Evolutionary conservation across 2,329 filamentous ascomycete genomes (phyloP).

Genomic region (Cercospora canescens): DNA sequence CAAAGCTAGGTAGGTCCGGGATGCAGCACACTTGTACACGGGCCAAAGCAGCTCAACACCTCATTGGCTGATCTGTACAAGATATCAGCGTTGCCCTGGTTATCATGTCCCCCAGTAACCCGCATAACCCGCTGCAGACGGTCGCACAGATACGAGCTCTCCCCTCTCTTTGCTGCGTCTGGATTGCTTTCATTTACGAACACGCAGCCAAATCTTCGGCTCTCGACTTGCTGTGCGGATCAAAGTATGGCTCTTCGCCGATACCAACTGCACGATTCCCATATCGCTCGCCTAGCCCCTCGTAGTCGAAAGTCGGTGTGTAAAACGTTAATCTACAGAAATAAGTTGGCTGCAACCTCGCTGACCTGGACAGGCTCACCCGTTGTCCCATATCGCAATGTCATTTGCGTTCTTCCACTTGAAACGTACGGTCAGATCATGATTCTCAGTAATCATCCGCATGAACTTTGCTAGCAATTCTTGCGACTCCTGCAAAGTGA

Average conservation of each 20-base stretch:
- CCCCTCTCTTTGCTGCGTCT: no score
- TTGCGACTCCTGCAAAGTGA: conserved; percentile 36
- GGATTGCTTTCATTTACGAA: no score
- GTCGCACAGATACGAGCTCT: no score
- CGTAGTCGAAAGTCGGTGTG: conserved; percentile 64
- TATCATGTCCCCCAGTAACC: no score
- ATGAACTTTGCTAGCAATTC: conserved; percentile 29
- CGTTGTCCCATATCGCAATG: conserved; percentile 66
- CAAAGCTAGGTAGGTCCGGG: no score
- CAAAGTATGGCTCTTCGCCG: conserved; percentile 57
- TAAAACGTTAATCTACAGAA: conserved; percentile 54
- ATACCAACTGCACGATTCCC: conserved; percentile 57
- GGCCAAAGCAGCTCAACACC: no score
- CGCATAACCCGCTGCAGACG: no score
- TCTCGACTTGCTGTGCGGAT: conserved; percentile 52
- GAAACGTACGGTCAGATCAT: conserved; percentile 52
- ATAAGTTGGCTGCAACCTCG: not conserved
- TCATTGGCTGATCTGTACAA: no score
- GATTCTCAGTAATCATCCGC: conserved; percentile 47
- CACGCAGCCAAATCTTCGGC: not conserved
- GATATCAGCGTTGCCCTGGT: no score
- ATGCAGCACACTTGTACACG: no score
- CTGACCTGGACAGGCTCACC: conserved; percentile 25
- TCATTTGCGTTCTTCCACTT: conserved; percentile 52
- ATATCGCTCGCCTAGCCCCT: conserved; percentile 51